Evolutionary conservation across 2,329 filamentous ascomycete genomes (phyloP).

Genomic region (Talaromyces atroroseus): DNA sequence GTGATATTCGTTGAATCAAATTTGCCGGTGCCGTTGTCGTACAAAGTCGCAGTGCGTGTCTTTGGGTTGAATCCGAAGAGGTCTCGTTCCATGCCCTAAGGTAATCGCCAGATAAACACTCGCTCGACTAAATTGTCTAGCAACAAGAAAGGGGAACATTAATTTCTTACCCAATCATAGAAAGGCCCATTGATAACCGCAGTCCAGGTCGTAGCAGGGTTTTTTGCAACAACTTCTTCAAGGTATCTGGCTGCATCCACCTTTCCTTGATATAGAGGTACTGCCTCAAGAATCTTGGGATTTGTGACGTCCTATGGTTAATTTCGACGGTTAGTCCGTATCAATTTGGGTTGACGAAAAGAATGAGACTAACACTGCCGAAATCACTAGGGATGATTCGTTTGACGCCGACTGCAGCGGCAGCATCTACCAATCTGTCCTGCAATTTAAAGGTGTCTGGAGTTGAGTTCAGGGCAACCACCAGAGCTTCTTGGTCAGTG

Average conservation of each 20-base stretch:
- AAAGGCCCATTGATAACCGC: conserved; percentile 10
- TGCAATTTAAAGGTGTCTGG: conserved; percentile 4
- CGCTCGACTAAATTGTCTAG: not conserved
- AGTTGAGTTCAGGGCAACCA: not conserved
- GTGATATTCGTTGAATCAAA: conserved; percentile 6
- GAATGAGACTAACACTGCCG: conserved; percentile 7
- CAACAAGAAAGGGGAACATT: not conserved
- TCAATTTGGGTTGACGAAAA: not conserved
- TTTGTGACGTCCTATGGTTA: conserved; percentile 3
- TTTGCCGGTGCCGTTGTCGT: conserved; percentile 6
- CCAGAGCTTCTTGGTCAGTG: conserved; percentile 5
- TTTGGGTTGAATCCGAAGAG: conserved; percentile 5
- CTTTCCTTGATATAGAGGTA: conserved; percentile 5
- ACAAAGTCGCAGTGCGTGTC: conserved; percentile 5
- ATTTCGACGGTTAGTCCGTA: not conserved
- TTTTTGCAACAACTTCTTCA: not conserved
- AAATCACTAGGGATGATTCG: conserved; percentile 12
- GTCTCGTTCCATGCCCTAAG: conserved; percentile 1
- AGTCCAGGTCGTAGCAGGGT: conserved; percentile 5
- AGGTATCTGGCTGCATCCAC: conserved; percentile 4
- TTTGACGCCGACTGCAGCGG: conserved; percentile 7
- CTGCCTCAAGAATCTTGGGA: conserved; percentile 1
- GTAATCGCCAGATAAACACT: not conserved
- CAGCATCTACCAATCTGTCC: conserved; percentile 2
- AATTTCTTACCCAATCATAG: conserved; percentile 8